Evolutionary conservation across 768 basidiomycete genomes (phyloP).

Genomic region (Termitomyces sp.): DNA sequence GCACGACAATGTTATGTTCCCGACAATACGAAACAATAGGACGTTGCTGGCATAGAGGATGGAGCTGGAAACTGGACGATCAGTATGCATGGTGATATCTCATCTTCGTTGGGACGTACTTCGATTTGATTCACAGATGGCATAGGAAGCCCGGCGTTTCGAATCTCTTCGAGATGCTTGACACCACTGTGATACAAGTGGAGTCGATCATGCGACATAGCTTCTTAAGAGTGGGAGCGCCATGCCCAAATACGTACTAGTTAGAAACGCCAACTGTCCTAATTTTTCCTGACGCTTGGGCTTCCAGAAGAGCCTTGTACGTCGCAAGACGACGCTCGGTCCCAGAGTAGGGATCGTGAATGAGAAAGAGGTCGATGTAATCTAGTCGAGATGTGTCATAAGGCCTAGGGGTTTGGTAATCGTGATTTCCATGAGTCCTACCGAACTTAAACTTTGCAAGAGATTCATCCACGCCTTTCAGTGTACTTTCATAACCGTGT

Average conservation of each 20-base stretch:
- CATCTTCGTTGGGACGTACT: slow-evolving; percentile 27
- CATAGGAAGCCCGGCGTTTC: slow-evolving; percentile 48
- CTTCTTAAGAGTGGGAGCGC: background rate
- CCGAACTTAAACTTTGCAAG: slow-evolving; percentile 55
- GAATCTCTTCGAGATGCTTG: slow-evolving; percentile 73
- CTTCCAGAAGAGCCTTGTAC: slow-evolving; percentile 63
- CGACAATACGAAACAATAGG: slow-evolving; percentile 73
- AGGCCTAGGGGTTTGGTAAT: background rate
- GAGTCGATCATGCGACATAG: background rate
- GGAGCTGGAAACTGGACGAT: slow-evolving; percentile 41
- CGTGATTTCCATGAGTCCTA: slow-evolving; percentile 16
- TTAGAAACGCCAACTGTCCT: slow-evolving; percentile 79
- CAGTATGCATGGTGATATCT: background rate
- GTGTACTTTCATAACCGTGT: slow-evolving; percentile 59
- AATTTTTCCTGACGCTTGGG: slow-evolving; percentile 59
- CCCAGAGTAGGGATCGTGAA: slow-evolving; percentile 68
- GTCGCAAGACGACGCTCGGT: slow-evolving; percentile 60
- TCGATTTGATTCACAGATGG: slow-evolving; percentile 83
- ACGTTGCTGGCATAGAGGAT: slow-evolving; percentile 78
- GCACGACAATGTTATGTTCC: slow-evolving; percentile 50
- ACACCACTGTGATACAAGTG: slow-evolving; percentile 38
- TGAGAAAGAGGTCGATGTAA: slow-evolving; percentile 64
- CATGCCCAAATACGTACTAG: slow-evolving; percentile 43
- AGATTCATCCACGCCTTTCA: slow-evolving; percentile 54
- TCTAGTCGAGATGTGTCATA: slow-evolving; percentile 16